A percentile compares a stretch with the other conserved stretches of the same genome.
Evolutionary conservation across 495 filamentous ascomycete genomes (phyloP).

Genomic region (Xylaria intraflava): DNA sequence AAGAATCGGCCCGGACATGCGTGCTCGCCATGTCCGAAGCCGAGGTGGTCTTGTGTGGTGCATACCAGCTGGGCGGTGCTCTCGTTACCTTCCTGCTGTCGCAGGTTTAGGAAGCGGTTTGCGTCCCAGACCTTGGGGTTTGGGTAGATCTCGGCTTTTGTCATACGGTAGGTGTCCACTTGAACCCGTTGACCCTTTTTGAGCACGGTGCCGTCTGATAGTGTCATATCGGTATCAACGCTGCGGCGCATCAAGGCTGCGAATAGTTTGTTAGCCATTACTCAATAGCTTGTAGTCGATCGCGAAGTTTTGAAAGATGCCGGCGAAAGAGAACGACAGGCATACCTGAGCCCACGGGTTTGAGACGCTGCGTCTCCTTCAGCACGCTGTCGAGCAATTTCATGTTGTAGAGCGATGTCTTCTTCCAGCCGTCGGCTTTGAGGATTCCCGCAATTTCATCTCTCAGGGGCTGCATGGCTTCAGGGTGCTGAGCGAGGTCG

Average conservation of each 20-base stretch:
- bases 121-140: constrained; percentile 40
- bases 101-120: constrained; percentile 41
- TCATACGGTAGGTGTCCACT: constrained; percentile 26
- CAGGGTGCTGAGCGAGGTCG: constrained; percentile 30
- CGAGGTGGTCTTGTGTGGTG: constrained; percentile 32
- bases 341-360: constrained; percentile 30
- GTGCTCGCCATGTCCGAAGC: constrained; percentile 34
- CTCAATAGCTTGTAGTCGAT: too few relatives aligned
- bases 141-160: constrained; percentile 37
- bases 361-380: constrained; percentile 40
- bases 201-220: constrained; percentile 46
- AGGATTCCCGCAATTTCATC: constrained; percentile 30
- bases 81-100: constrained; percentile 32
- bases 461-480: constrained; percentile 28
- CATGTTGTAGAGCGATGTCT: constrained; percentile 44
- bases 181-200: constrained; percentile 37
- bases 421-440: constrained; percentile 34
- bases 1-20: constrained; percentile 40
- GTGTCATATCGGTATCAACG: constrained; percentile 27
- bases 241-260: constrained; percentile 25
- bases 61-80: constrained; percentile 39
- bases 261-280: too few relatives aligned
- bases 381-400: constrained; percentile 46
- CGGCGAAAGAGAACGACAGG: background rate
- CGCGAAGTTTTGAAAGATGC: background rate